Evolutionary conservation across 805 yeast species (phyloP).

Genomic region (Candida schatavii): DNA sequence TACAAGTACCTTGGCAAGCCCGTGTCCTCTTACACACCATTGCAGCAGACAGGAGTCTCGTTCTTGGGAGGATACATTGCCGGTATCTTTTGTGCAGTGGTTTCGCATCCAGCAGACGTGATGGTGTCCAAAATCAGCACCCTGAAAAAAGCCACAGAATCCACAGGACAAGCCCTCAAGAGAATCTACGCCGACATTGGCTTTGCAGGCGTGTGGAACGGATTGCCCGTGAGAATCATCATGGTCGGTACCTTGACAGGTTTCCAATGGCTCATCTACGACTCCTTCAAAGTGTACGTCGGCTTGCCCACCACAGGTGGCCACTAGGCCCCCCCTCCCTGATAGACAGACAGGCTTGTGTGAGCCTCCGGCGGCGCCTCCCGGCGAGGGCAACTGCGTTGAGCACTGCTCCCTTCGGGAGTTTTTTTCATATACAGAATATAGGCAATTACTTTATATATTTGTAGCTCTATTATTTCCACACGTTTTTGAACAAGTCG

Average conservation of each 20-base stretch:
- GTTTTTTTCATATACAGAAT: no score
- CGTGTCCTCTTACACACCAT: conserved; percentile 63
- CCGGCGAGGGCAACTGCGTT: no score
- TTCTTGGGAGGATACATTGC: conserved; percentile 96
- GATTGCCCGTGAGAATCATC: conserved; percentile 87
- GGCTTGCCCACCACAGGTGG: conserved; percentile 94
- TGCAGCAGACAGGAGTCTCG: conserved; percentile 91
- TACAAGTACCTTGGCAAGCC: conserved; percentile 71
- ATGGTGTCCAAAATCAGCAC: conserved; percentile 92
- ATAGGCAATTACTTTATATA: no score
- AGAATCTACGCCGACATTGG: conserved; percentile 85
- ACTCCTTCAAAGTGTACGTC: conserved; percentile 89
- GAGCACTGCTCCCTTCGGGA: no score
- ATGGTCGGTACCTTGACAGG: conserved; percentile 98
- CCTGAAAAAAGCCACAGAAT: conserved; percentile 62
- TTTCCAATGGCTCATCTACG: conserved; percentile 95
- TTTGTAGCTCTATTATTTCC: no score
- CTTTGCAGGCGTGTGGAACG: conserved; percentile 90
- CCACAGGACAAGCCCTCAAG: conserved; percentile 60
- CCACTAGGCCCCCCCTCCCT: no score
- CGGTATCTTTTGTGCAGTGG: conserved; percentile 93
- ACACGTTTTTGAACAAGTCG: conserved; percentile 67
- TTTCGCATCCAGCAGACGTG: conserved; percentile 98
- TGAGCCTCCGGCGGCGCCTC: no score
- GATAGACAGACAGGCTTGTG: no score